Evolutionary conservation across 1,284 basidiomycete genomes (phyloP), one percentile per base, ranked within the genome.

Genomic region (Fistulina hepatica): DNA sequence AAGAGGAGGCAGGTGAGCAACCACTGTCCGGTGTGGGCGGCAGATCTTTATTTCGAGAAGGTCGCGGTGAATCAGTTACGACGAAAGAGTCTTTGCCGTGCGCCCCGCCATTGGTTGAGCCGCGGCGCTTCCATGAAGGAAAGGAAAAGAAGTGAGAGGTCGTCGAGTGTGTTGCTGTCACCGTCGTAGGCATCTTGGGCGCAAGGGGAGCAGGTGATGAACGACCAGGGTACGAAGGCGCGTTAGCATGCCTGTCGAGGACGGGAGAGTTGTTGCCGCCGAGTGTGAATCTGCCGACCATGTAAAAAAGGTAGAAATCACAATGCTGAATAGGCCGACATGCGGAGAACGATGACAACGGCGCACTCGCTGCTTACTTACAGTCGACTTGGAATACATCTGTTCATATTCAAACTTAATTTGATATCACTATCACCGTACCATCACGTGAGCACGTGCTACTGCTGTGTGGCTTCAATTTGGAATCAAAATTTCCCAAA

Each of bases 91-190:
- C 49, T 43, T 45, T 56, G n/a, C 52, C 40, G 23, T 53, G 46
- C 21, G 55, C 44, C 19, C 54, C 32, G 20, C 28, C 49, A 21
- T 52, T 51, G 22, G 57, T 52, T 34, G 53, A 53, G 21, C 57
- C 58, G 38, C 71, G 71, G 47, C 71, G 75, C 50, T 64, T 71
- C 79, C 77, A 80, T 41, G 68, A 62, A 13, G 78, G 74, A 20
- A 76, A 53, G 24, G 78, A 73, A 54, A 81, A 74, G 59, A 81
- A 74, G 55, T 74, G 72, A 27, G 72, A 64, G 4, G 64, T 63
- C 13, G 65, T 61, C 1, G 69, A 67, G 1, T 69, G 69, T 12
- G 67, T 71, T 11, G 69, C 71, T 8, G 63, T 64, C 16, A 70
- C 60, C 6, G 71, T 74, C 17, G 69, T 68, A 17, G 64, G 69